Evolutionary conservation across 331 rosid genomes (phyloP).

Genomic region (Arachis monticola): DNA sequence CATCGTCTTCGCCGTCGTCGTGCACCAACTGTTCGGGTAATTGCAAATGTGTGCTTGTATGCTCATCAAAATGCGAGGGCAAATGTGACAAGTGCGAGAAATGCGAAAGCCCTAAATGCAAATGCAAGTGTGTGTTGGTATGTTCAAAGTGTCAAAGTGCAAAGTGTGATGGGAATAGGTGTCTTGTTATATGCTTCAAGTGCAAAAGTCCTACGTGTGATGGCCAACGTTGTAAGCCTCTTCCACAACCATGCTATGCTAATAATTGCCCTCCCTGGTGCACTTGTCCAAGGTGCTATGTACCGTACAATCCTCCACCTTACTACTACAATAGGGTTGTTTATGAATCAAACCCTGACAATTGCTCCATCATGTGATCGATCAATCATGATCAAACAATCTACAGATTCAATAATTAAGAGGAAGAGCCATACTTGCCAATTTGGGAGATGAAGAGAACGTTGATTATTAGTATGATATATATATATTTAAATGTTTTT

Average conservation of each 20-base stretch:
- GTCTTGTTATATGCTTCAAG: not conserved
- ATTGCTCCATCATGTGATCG: slow-evolving; percentile 42
- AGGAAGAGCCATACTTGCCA: too few relatives aligned
- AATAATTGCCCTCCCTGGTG: slow-evolving; percentile 35
- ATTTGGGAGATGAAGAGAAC: too few relatives aligned
- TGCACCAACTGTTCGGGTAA: not conserved
- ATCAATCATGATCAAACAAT: too few relatives aligned
- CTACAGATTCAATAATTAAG: too few relatives aligned
- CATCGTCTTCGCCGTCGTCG: not conserved
- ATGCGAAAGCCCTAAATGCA: not conserved
- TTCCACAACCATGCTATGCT: not conserved
- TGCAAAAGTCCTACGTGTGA: not conserved
- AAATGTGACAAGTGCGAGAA: too few relatives aligned
- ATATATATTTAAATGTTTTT: too few relatives aligned
- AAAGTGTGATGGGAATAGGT: too few relatives aligned
- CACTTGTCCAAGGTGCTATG: slow-evolving; percentile 31
- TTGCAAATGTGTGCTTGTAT: not conserved
- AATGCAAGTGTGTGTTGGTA: not conserved
- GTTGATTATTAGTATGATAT: too few relatives aligned
- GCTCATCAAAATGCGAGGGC: too few relatives aligned
- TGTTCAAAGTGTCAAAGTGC: not conserved
- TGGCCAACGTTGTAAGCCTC: not conserved
- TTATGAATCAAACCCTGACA: slow-evolving; percentile 25
- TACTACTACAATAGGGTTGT: not conserved
- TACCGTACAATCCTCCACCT: slow-evolving; percentile 7